Base-by-base conservation (phyloP, 2,329 filamentous ascomycete genomes). In the Hypoxylon sp. region DNA sequence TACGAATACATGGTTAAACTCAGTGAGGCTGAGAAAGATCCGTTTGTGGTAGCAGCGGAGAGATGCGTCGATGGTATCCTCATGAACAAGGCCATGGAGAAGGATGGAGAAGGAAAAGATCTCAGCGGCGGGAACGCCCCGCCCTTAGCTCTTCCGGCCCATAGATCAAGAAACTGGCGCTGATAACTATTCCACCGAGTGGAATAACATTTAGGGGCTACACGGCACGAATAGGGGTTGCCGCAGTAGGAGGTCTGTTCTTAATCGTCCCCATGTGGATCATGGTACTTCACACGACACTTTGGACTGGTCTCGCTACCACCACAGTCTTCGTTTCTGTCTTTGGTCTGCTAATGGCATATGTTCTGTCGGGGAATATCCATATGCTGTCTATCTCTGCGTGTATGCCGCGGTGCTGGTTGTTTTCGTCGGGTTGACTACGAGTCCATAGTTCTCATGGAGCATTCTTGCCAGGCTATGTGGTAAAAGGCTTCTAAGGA, bases 261-360 rank as follows among this genome's bases (percentile, higher is more conserved):
- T 63, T 72, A 8, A 65, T 72, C 8, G 67, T 54, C 11, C 71
- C 68, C 1, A 73, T 74, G 72, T 72, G 68, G 68, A 41, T 74
- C 7, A 74, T 74, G 72, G 61, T 74, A 14, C 23, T 69, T 14
- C 60, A 54, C 5, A 61, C 51, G 21, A 39, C 23, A 1, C 37
- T 54, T 1, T 58, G 62, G 48, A 65, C 65, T 0, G 45, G 41
- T 1, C 53, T 73, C 1, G 23, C 58, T 5, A 47, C 67, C 25
- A 67, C 71, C 0, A 67, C 71, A 14, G 69, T 16, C 0, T 72
- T 71, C n/a, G 70, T 74, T 12, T 29, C 53, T 0, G 54, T 16
- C 0, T 72, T 71, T 50, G 71, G 72, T 2, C 1, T 72, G 0
- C 6, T 67, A 11, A 70, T 71, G 65, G 67, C 71, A 0, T 64